Conservation (phyloP, 164 flowering plant genomes). For the Macadamia tetraphylla region DNA sequence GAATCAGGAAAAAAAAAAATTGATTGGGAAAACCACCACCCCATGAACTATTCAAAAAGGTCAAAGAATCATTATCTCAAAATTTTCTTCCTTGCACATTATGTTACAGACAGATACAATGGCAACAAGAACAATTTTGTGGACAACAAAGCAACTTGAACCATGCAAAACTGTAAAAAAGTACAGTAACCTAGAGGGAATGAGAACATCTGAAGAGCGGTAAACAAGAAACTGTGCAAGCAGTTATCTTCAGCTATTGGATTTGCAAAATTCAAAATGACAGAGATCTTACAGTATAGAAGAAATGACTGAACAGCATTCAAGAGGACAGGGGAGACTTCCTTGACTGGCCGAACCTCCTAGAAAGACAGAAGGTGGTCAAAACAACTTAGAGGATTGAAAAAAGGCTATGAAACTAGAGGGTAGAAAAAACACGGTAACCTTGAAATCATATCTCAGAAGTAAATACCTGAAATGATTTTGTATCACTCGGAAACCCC, state of each 20-base stretch:
- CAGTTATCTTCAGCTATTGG: not conserved
- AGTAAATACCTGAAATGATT: conserved; percentile 60
- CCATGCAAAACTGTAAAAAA: no score
- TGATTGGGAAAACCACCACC: no score
- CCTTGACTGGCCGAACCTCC: conserved; percentile 88
- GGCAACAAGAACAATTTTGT: no score
- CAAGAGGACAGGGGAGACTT: conserved; percentile 74
- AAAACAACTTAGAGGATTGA: not conserved
- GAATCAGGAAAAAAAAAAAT: no score
- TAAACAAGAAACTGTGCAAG: not conserved
- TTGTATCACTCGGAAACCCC: conserved; percentile 81
- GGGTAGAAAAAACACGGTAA: not conserved
- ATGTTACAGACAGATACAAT: no score
- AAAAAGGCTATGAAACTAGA: not conserved
- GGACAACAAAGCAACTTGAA: no score
- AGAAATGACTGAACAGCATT: conserved; percentile 74
- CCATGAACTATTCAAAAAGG: no score
- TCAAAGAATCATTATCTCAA: no score
- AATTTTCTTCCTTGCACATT: no score
- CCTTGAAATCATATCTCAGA: not conserved
- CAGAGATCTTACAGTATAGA: conserved; percentile 67
- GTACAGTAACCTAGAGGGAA: no score
- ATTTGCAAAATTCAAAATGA: not conserved
- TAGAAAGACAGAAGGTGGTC: conserved; percentile 17
- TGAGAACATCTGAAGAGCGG: no score